phyloP scores from a whole-genome alignment of 352 stramenopile species.

The Aphanomyces stellatus region DNA sequence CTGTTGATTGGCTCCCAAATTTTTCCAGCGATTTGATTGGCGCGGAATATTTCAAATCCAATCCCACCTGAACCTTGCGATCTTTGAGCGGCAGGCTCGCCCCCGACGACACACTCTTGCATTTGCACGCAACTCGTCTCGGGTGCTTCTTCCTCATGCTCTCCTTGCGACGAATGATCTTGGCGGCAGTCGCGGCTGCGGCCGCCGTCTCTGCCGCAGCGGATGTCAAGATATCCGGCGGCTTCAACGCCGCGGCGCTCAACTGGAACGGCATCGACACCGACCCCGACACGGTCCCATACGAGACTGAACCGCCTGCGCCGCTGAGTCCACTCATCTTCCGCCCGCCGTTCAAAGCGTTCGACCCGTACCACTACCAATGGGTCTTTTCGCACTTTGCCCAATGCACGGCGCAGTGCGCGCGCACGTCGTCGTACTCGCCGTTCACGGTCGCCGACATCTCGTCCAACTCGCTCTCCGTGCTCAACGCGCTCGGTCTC shows the following conservation, averaged over 20 bases:
- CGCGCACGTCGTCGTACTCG: neutral
- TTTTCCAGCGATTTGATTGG: neutral
- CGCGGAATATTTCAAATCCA: slow-evolving; percentile 4
- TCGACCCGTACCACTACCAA: slow-evolving; percentile 7
- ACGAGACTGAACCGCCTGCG: too few species aligned
- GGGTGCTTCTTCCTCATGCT: neutral
- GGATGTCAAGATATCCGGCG: neutral
- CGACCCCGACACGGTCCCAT: neutral
- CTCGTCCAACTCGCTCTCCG: neutral
- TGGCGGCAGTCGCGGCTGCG: neutral
- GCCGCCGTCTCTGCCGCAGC: neutral
- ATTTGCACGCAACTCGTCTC: neutral
- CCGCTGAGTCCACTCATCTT: neutral
- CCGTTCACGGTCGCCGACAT: neutral
- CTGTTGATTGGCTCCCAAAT: neutral
- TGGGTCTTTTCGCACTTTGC: neutral
- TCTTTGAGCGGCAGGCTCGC: neutral
- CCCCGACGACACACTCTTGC: neutral
- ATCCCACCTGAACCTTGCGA: neutral
- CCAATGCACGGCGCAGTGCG: neutral
- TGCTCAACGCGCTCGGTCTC: neutral
- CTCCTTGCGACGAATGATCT: too few species aligned
- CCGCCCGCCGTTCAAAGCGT: slow-evolving; percentile 9
- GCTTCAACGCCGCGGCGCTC: neutral
- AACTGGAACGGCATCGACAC: neutral